A percentile compares a stretch with the other conserved stretches of the same genome.
phyloP scores from a whole-genome alignment of 73 alveolate species.

The Symbiodinium pilosum region DNA sequence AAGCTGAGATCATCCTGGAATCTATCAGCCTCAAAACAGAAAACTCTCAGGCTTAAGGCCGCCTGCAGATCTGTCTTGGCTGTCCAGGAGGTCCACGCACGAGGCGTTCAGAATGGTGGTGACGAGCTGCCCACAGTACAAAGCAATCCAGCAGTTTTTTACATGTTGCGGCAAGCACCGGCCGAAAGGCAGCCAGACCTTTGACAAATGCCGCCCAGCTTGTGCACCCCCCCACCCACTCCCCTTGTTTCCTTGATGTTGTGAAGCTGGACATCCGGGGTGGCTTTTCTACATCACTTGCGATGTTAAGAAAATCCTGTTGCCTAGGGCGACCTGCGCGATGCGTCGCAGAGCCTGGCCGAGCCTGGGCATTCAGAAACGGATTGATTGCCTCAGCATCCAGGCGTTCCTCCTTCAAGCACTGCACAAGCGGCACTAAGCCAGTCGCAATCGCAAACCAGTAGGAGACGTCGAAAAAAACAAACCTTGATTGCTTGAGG shows the following conservation, averaged over 20 bases:
- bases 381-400: slow-evolving; percentile 7
- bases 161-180: no score
- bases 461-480: slow-evolving; percentile 43
- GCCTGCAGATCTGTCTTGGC: slow-evolving; percentile 75
- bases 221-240: no score
- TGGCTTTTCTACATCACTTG: no score
- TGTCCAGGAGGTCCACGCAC: slow-evolving; percentile 63
- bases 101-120: slow-evolving; percentile 80
- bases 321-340: no score
- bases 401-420: background rate
- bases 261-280: no score
- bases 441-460: slow-evolving; percentile 43
- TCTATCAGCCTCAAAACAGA: no score
- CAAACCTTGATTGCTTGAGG: background rate
- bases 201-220: no score
- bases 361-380: slow-evolving; percentile 60
- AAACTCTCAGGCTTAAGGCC: no score
- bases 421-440: background rate
- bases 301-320: no score
- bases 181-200: no score
- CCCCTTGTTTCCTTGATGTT: no score
- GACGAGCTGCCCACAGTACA: background rate
- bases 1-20: no score
- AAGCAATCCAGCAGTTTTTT: background rate
- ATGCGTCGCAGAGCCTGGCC: background rate